Evolutionary conservation across 1,139 yeast genomes (phyloP).

Genomic region (Kurtzmaniella quercitrusa): DNA sequence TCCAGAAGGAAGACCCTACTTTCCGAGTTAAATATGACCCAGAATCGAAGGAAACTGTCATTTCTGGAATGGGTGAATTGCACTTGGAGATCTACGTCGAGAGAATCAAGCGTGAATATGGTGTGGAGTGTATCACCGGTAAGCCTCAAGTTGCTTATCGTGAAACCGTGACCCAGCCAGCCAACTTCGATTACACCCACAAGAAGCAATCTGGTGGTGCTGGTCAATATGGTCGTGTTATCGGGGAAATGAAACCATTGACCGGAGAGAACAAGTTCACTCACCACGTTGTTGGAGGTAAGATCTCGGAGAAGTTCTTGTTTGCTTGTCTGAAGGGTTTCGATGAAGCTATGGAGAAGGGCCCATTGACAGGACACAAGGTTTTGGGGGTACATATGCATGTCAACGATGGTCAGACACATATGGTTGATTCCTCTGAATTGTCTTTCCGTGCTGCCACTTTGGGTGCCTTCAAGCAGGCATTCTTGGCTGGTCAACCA

Average conservation of each 20-base stretch:
- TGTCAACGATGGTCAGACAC: conserved; percentile 95
- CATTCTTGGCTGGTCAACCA: conserved; percentile 79
- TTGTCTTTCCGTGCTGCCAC: conserved; percentile 93
- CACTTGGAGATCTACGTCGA: conserved; percentile 96
- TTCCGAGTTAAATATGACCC: conserved; percentile 87
- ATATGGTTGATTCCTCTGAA: conserved; percentile 95
- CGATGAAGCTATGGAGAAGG: conserved; percentile 92
- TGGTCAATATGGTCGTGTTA: conserved; percentile 97
- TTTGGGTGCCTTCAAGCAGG: conserved; percentile 86
- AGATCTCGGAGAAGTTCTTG: conserved; percentile 90
- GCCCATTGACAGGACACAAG: conserved; percentile 92
- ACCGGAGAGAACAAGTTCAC: conserved; percentile 70
- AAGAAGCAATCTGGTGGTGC: conserved; percentile 99
- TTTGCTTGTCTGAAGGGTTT: conserved; percentile 95
- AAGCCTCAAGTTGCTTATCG: conserved; percentile 98
- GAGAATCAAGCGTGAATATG: conserved; percentile 96
- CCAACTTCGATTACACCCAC: conserved; percentile 85
- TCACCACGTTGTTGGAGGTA: conserved; percentile 93
- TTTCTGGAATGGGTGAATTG: conserved; percentile 98
- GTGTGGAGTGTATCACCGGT: conserved; percentile 93
- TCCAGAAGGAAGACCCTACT: conserved; percentile 98
- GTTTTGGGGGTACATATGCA: conserved; percentile 93
- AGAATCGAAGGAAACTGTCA: conserved; percentile 92
- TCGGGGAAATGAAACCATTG: conserved; percentile 72
- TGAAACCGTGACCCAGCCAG: conserved; percentile 72